phyloP scores from a whole-genome alignment of 2,329 filamentous ascomycete genomes.

The Lasiodiplodia gonubiensis region DNA sequence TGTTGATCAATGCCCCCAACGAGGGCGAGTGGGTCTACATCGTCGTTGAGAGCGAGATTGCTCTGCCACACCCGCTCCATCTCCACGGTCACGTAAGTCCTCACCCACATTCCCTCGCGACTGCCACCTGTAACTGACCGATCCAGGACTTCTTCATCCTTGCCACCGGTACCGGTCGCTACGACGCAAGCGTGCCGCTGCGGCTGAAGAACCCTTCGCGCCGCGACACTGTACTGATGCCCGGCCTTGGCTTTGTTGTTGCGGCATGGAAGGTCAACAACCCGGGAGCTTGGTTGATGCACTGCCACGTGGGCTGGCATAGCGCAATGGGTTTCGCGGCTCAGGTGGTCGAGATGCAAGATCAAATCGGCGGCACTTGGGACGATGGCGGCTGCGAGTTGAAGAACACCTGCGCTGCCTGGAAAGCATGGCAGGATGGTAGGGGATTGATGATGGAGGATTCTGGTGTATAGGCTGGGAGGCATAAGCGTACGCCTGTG shows the following conservation, averaged over 20 bases:
- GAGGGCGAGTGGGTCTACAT: slow-evolving; percentile 23
- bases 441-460: neutral
- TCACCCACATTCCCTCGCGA: no score
- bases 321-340: slow-evolving; percentile 51
- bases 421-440: neutral
- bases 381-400: slow-evolving; percentile 10
- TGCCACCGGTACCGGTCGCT: slow-evolving; percentile 42
- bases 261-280: slow-evolving; percentile 60
- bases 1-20: slow-evolving; percentile 19
- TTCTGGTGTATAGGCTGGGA: slow-evolving; percentile 6
- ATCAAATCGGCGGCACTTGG: slow-evolving; percentile 10
- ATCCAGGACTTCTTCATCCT: slow-evolving; percentile 50
- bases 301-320: slow-evolving; percentile 54
- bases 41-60: slow-evolving; percentile 37
- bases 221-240: slow-evolving; percentile 59
- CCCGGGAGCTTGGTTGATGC: slow-evolving; percentile 50
- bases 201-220: slow-evolving; percentile 47
- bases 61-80: slow-evolving; percentile 50
- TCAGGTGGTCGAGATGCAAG: slow-evolving; percentile 46
- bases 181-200: slow-evolving; percentile 42
- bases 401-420: slow-evolving; percentile 3
- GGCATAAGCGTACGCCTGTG: neutral
- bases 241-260: slow-evolving; percentile 59
- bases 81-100: slow-evolving; percentile 43
- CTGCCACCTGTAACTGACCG: neutral